Base-by-base conservation (phyloP, 2,329 filamentous ascomycete genomes). In the Trichothecium roseum region DNA sequence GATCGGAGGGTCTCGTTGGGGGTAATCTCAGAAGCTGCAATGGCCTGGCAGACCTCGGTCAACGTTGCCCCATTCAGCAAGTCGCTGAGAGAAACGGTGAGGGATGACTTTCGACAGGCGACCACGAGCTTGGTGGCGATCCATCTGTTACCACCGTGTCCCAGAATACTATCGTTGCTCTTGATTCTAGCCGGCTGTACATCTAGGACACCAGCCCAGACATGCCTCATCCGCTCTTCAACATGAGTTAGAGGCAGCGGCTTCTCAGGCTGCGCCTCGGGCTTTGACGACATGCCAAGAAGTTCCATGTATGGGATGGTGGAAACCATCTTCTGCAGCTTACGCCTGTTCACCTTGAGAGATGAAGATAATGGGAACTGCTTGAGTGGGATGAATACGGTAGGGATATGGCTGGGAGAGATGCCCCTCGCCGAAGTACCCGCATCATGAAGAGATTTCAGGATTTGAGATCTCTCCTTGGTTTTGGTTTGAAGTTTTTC, bases 311-410 rank as follows among this genome's bases (percentile, higher is more conserved):
- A 58, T 0, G 63, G 61, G 8, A 69, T 40, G 0, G 57, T 56
- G 1, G 57, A 45, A 18, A 64, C 62, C 40, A 64, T 56, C 40
- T 59, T 63, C 37, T 66, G 63, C 7, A 74, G 57, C 35, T 62
- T 62, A 14, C 60, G 54, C 2, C 66, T 58, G 42, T 72, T 64
- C 28, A 72, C 58, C 43, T 74, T 68, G 35, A 72, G 55, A 0
- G 66, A 67, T 0, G 60, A 54, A 0, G 67, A 71, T 16, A 72
- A 45, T 0, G 70, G 70, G 15, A 74, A 56, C 9, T 56, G 47
- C 31, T 57, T 57, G 16, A 74, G 51, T 0, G 69, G 69, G 3
- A 74, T 57, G 33, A 66, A 72, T 3, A 64, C 54, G 1, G 58
- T 53, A 0, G 69, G 69, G n/a, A 70, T 52, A 46, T 63, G 62